phyloP scores from a whole-genome alignment of 2,329 filamentous ascomycete genomes.

The Herpotrichia juniperi region DNA sequence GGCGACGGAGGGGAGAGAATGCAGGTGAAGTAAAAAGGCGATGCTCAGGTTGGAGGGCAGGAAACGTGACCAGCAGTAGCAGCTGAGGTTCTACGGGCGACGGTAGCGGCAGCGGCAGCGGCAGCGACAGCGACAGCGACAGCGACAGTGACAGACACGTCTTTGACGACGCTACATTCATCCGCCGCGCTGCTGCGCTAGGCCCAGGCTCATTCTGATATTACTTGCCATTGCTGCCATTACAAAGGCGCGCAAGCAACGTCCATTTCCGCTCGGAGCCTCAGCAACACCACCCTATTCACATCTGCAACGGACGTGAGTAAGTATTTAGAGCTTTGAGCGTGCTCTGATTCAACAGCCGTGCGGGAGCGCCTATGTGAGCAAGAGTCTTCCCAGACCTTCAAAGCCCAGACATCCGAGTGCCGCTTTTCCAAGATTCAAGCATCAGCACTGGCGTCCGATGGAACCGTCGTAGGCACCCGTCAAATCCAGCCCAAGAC shows the following conservation, averaged over 20 bases:
- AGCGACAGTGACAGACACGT: neutral
- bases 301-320: neutral
- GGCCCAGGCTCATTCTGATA: neutral
- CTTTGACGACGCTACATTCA: neutral
- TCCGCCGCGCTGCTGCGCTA: slow-evolving; percentile 2
- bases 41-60: neutral
- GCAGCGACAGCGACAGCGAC: neutral
- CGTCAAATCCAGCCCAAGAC: neutral
- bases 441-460: neutral
- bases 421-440: neutral
- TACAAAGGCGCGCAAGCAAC: slow-evolving; percentile 11
- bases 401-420: too few species aligned
- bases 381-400: too few species aligned
- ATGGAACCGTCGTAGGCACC: neutral
- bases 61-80: neutral
- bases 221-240: slow-evolving; percentile 6
- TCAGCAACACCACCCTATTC: neutral
- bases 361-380: too few species aligned
- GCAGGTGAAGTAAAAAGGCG: neutral
- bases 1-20: neutral
- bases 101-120: neutral
- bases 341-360: too few species aligned
- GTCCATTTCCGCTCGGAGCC: slow-evolving; percentile 1
- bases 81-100: neutral
- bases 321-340: too few species aligned